These are phyloP conservation scores for Smallanthus sonchifolius DNA, from an alignment of 129 eudicot genomes.

Conservation along the genomic window DNA sequence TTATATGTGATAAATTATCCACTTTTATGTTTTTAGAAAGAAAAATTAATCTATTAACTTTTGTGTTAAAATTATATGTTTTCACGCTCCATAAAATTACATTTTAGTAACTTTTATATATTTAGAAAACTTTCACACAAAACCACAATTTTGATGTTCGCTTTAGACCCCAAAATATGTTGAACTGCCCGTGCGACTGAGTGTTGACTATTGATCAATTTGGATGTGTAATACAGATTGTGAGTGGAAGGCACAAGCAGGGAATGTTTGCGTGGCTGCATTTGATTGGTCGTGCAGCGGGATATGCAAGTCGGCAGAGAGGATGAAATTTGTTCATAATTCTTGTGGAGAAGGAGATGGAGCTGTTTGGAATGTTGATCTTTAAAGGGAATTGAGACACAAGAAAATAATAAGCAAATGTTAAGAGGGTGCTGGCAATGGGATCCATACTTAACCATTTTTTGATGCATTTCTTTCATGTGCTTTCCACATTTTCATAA, in stretches of 20 bases:
- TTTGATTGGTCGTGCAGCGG: conserved; percentile 81
- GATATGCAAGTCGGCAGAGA: conserved; percentile 68
- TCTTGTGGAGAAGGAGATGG: conserved; percentile 67
- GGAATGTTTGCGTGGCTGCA: conserved; percentile 59
- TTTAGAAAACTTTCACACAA: too few species aligned
- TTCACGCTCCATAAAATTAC: too few species aligned
- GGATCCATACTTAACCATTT: background rate
- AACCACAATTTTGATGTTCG: too few species aligned
- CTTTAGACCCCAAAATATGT: too few species aligned
- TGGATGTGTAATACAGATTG: conserved; percentile 46
- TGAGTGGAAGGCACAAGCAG: conserved; percentile 50
- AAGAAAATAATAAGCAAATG: conserved; percentile 10
- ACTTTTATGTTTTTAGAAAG: too few species aligned
- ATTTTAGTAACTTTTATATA: too few species aligned
- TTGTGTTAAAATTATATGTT: too few species aligned
- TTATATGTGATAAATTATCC: too few species aligned
- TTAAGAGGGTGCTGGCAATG: background rate
- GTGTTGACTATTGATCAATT: background rate
- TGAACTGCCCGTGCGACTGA: too few species aligned
- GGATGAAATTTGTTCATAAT: conserved; percentile 53
- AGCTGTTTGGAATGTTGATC: conserved; percentile 56
- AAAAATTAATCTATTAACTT: too few species aligned
- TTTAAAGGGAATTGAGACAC: conserved; percentile 15
- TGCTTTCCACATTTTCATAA: conserved; percentile 1
- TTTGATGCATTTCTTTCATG: background rate